phyloP scores from a whole-genome alignment of 768 basidiomycete species.

The Mycena sanguinolenta region DNA sequence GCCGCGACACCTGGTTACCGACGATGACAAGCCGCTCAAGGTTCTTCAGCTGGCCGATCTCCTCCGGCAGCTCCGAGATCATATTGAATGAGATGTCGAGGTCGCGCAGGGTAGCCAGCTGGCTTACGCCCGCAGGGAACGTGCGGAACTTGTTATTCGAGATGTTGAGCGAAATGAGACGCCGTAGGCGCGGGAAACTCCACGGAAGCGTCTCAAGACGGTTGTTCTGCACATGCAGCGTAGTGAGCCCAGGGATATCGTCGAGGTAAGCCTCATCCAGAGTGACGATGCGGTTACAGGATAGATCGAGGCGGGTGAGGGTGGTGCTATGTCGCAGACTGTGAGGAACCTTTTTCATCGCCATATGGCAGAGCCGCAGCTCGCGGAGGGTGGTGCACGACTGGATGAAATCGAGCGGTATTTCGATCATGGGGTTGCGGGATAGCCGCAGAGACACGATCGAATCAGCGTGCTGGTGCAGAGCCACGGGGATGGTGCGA shows the following conservation, averaged over 20 bases:
- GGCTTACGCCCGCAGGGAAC: constrained; percentile 81
- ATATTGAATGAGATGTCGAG: constrained; percentile 97
- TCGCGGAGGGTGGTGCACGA: constrained; percentile 87
- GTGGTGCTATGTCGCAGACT: constrained; percentile 82
- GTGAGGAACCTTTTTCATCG: constrained; percentile 93
- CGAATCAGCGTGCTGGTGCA: constrained; percentile 87
- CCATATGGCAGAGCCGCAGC: constrained; percentile 90
- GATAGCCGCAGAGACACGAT: constrained; percentile 91
- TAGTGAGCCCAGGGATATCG: constrained; percentile 75
- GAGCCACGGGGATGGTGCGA: constrained; percentile 88
- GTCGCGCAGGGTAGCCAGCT: constrained; percentile 80
- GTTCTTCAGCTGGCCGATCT: constrained; percentile 76
- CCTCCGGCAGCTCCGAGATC: constrained; percentile 84
- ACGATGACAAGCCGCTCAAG: constrained; percentile 85
- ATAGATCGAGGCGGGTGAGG: constrained; percentile 87
- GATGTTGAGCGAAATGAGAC: constrained; percentile 86
- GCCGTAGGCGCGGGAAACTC: constrained; percentile 82
- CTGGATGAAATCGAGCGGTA: constrained; percentile 96
- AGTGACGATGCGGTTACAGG: constrained; percentile 91
- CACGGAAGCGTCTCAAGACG: constrained; percentile 88
- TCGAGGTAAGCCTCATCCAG: constrained; percentile 90
- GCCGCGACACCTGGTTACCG: constrained; percentile 83
- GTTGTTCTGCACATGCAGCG: constrained; percentile 90
- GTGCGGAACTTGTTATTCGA: constrained; percentile 93
- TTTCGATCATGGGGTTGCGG: constrained; percentile 95